These are phyloP conservation scores for Dillenia suffruticosa DNA, from an alignment of 164 flowering plant genomes.

Conservation along the genomic window DNA sequence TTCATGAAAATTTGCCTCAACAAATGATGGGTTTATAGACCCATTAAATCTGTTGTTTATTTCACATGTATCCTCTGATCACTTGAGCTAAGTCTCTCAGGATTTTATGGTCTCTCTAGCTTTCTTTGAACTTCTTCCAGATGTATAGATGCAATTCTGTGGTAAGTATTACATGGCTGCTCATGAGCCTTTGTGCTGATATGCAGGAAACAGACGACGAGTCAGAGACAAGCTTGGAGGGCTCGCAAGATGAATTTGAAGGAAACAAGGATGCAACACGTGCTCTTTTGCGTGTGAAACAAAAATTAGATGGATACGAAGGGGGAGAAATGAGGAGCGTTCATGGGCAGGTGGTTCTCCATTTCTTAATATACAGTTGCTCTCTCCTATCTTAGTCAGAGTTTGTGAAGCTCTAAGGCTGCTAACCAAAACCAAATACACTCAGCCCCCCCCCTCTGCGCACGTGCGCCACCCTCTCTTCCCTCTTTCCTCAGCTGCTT, in stretches of 20 bases:
- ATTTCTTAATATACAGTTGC: neutral
- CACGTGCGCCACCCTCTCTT: neutral
- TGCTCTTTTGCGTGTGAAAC: conserved; percentile 94
- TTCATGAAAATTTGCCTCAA: neutral
- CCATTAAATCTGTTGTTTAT: neutral
- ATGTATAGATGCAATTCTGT: neutral
- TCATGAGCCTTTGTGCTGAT: neutral
- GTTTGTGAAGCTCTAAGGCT: neutral
- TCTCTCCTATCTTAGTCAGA: neutral
- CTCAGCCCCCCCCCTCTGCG: too few relatives aligned
- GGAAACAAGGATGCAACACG: conserved; percentile 99
- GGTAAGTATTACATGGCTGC: neutral
- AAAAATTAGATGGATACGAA: conserved; percentile 97
- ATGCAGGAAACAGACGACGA: conserved; percentile 78
- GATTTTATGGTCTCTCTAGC: neutral
- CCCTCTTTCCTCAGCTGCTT: neutral
- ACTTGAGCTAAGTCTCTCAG: neutral
- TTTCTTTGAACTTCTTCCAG: neutral
- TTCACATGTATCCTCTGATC: neutral
- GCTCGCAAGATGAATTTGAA: conserved; percentile 64
- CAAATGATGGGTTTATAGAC: neutral
- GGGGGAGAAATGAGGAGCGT: conserved; percentile 96
- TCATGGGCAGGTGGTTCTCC: conserved; percentile 79
- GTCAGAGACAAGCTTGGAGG: conserved; percentile 60
- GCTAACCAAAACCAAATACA: too few relatives aligned